Evolutionary conservation across 1,139 yeast species (phyloP).

Genomic region (Geotrichum cucujoidarum): DNA sequence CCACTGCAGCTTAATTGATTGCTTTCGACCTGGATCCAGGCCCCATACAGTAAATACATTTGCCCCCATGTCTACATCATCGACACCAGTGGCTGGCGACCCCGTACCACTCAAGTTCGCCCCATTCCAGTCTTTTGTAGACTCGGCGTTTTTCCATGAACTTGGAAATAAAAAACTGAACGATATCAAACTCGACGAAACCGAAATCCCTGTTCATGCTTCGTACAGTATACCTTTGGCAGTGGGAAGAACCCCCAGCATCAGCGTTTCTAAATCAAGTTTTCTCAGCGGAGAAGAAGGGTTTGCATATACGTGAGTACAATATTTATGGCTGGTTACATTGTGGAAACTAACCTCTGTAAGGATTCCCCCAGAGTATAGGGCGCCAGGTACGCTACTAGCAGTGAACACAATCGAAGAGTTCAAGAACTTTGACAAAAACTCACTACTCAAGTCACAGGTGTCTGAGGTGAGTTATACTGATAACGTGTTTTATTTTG

Average conservation of each 20-base stretch:
- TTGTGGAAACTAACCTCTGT: too few relatives aligned
- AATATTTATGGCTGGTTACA: too few relatives aligned
- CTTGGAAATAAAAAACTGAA: constrained; percentile 65
- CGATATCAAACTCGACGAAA: constrained; percentile 55
- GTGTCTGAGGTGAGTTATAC: constrained; percentile 37
- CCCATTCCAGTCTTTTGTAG: constrained; percentile 67
- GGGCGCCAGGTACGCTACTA: constrained; percentile 42
- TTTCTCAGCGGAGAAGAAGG: constrained; percentile 22
- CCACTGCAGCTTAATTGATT: too few relatives aligned
- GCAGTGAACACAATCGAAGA: constrained; percentile 84
- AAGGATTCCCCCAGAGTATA: constrained; percentile 2
- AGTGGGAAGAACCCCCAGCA: constrained; percentile 26
- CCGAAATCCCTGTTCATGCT: constrained; percentile 41
- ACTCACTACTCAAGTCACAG: constrained; percentile 47
- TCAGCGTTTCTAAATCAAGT: constrained; percentile 26
- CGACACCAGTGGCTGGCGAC: too few relatives aligned
- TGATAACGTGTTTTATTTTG: constrained; percentile 12
- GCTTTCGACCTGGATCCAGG: too few relatives aligned
- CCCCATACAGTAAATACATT: too few relatives aligned
- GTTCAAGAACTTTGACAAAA: constrained; percentile 65
- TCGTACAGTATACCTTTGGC: constrained; percentile 45
- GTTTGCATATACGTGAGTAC: background rate
- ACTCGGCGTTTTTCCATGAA: constrained; percentile 77
- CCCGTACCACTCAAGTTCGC: constrained; percentile 40
- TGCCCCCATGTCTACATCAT: background rate